Conservation (phyloP, 2,329 filamentous ascomycete species). For the Phialophora expanda region DNA sequence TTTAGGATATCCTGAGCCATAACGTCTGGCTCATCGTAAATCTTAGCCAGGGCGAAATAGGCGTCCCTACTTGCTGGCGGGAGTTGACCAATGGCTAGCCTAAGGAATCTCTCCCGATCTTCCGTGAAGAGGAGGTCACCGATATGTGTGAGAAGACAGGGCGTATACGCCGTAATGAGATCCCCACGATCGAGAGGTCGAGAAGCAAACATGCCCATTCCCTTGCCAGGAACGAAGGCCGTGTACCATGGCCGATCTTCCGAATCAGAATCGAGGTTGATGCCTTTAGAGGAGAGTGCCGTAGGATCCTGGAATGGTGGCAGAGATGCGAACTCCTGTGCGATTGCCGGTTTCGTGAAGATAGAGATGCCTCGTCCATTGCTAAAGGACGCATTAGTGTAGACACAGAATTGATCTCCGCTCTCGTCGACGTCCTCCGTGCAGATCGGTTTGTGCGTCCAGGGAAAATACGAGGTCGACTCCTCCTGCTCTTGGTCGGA, state of each 20-base stretch:
- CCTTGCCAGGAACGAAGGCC: constrained; percentile 22
- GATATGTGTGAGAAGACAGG: constrained; percentile 28
- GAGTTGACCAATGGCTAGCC: constrained; percentile 26
- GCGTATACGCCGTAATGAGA: constrained; percentile 27
- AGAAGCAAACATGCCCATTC: constrained; percentile 31
- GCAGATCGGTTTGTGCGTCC: constrained; percentile 30
- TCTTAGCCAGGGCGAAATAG: constrained; percentile 25
- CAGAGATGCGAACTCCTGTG: constrained; percentile 16
- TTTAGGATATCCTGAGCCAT: constrained; percentile 33
- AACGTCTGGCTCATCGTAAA: constrained; percentile 25
- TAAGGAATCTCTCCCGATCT: constrained; percentile 30
- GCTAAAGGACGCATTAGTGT: constrained; percentile 30
- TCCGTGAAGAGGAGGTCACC: constrained; percentile 19
- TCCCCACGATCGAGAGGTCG: constrained; percentile 27
- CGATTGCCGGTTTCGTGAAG: constrained; percentile 32
- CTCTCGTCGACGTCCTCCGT: constrained; percentile 19
- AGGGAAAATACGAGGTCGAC: constrained; percentile 2
- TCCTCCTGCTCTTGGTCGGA: not conserved
- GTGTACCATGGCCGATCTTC: constrained; percentile 21
- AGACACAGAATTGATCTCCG: constrained; percentile 26
- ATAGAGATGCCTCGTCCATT: constrained; percentile 33
- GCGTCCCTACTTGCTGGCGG: constrained; percentile 21
- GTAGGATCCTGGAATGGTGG: not conserved
- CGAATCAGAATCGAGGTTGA: constrained; percentile 5
- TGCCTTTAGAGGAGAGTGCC: constrained; percentile 15